Evolutionary conservation across 805 yeast species (phyloP), one percentile per base, ranked within the genome.

Genomic region (Lipomyces kockii): DNA sequence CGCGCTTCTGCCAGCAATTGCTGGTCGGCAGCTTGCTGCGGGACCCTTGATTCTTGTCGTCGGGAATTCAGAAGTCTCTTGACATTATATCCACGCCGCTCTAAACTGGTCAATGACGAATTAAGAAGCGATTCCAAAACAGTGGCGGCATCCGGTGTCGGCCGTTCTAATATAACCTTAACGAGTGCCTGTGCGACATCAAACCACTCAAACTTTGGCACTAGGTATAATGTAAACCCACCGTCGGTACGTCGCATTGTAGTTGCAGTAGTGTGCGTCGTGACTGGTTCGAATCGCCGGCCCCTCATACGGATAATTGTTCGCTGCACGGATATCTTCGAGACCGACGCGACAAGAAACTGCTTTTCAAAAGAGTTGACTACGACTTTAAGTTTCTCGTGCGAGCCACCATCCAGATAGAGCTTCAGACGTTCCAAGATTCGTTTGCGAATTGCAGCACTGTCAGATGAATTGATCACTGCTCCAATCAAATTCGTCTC

Each of bases 81-180:
- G 11, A 80, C 80, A 68, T 80, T 78, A 69, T 78, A 79, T 11
- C 83, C 83, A 57, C 80, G 78, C 54, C 74, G 63, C 66, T 77
- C 77, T 49, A 80, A 73, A 20, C 73, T 61, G 12, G 66, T 64
- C 56, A 80, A 68, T 14, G 75, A 69, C 8, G 77, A 69, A 35
- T 73, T 72, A n/a, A 80, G 72, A 55, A 78, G 76, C 27, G 79
- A 70, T 59, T 80, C 82, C 11, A 80, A 64, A 5, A 80, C 77
- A 27, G 80, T 74, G 3, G 76, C 79, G 1, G 79, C 74, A 46
- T 80, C 83, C 3, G 81, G 81, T 22, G 74, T 77, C 0, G 82
- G 81, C 34, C 72, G 56, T 35, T 67, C 65, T 3, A 79, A 70
- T 3, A 77, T 58, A 2, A 63, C 57, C 34, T 74, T 74, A 8